These are phyloP conservation scores for Knufia fluminis DNA, from an alignment of 2,329 filamentous ascomycete genomes.

Conservation along the genomic window DNA sequence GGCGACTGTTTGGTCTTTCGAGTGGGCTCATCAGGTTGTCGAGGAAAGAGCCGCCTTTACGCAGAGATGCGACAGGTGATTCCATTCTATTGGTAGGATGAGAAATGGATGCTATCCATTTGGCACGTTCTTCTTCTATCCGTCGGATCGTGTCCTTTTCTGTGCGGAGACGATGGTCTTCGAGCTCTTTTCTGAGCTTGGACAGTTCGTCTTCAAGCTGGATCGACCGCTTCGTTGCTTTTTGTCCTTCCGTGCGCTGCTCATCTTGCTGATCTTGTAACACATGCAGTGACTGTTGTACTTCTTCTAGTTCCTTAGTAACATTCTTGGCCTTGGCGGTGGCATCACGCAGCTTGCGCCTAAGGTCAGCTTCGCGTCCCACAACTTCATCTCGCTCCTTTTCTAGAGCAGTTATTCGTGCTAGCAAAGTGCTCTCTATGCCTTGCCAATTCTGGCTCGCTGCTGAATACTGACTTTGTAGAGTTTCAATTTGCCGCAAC, in stretches of 20 bases:
- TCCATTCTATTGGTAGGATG: constrained; percentile 28
- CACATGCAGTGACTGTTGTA: constrained; percentile 38
- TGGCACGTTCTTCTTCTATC: constrained; percentile 56
- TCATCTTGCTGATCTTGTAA: constrained; percentile 50
- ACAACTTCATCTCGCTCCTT: constrained; percentile 83
- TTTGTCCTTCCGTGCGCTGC: constrained; percentile 51
- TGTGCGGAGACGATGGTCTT: constrained; percentile 50
- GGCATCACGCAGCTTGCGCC: constrained; percentile 81
- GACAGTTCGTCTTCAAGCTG: constrained; percentile 53
- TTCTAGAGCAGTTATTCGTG: constrained; percentile 68
- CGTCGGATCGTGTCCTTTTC: constrained; percentile 50
- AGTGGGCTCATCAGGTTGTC: constrained; percentile 29
- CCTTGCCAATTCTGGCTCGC: constrained; percentile 97
- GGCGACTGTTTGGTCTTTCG: constrained; percentile 32
- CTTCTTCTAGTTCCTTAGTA: constrained; percentile 73
- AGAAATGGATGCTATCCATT: constrained; percentile 43
- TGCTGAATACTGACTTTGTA: constrained; percentile 90
- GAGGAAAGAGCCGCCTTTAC: constrained; percentile 24
- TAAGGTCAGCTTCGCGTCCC: constrained; percentile 73
- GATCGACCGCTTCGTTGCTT: constrained; percentile 32
- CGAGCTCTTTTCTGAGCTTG: constrained; percentile 47
- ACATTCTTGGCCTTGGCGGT: constrained; percentile 57
- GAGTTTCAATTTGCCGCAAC: constrained; percentile 83
- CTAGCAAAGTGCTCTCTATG: constrained; percentile 76
- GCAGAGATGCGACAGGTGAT: constrained; percentile 34